Evolutionary conservation across 129 eudicot genomes (phyloP).

Genomic region (Solidago caesia): DNA sequence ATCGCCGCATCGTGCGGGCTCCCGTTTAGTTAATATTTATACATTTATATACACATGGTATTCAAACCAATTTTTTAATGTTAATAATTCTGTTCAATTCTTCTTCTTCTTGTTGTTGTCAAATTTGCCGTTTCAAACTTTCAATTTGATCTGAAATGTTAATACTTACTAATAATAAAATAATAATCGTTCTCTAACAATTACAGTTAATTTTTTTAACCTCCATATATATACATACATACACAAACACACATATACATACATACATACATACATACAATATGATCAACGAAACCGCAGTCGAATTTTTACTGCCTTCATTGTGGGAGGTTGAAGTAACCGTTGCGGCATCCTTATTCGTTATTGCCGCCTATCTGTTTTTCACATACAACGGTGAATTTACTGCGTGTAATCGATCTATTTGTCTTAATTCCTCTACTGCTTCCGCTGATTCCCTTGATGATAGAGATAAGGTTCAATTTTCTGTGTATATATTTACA

Average conservation of each 20-base stretch:
- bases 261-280: neutral
- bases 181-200: too few relatives aligned
- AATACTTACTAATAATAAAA: too few relatives aligned
- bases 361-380: constrained; percentile 57
- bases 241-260: neutral
- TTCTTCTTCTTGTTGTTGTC: too few relatives aligned
- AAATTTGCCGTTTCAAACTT: too few relatives aligned
- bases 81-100: too few relatives aligned
- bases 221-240: neutral
- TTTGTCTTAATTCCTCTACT: constrained; percentile 28
- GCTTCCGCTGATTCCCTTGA: constrained; percentile 32
- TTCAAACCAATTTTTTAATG: too few relatives aligned
- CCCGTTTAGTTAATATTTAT: too few relatives aligned
- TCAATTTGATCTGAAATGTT: too few relatives aligned
- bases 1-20: too few relatives aligned
- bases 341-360: constrained; percentile 55
- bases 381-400: constrained; percentile 39
- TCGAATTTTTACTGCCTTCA: constrained; percentile 52
- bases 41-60: too few relatives aligned
- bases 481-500: neutral
- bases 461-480: constrained; percentile 49
- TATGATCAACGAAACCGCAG: constrained; percentile 36
- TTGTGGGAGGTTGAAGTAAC: constrained; percentile 80
- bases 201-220: too few relatives aligned
- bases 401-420: constrained; percentile 27